Conservation (phyloP, 2,329 filamentous ascomycete genomes). For the Microsporum ferrugineum region DNA sequence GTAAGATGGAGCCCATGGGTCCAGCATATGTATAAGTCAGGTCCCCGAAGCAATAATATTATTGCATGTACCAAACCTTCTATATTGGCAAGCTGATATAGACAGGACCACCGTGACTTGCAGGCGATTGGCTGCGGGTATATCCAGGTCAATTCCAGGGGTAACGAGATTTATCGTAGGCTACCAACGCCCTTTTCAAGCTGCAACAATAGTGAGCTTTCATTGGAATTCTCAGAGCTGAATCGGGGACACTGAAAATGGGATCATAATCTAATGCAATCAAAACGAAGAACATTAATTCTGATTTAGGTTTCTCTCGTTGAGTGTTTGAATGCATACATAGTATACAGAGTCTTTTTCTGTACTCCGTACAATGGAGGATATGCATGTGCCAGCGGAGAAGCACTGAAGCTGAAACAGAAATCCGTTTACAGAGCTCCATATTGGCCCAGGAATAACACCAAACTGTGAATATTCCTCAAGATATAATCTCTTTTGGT, state of each 20-base stretch:
- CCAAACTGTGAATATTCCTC: not conserved
- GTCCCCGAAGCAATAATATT: not conserved
- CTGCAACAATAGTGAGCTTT: not conserved
- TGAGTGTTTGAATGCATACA: not conserved
- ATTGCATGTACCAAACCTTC: not conserved
- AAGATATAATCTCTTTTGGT: not conserved
- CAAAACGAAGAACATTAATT: not conserved
- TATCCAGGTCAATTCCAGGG: not conserved
- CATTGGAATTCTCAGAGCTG: not conserved
- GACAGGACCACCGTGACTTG: not conserved
- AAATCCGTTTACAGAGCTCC: not conserved
- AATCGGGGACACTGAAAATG: not conserved
- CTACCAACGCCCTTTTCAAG: not conserved
- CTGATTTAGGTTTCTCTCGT: not conserved
- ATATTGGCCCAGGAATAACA: not conserved
- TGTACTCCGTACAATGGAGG: not conserved
- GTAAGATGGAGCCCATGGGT: not conserved
- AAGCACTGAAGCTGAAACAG: not conserved
- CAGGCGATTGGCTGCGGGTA: not conserved
- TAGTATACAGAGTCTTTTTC: not conserved
- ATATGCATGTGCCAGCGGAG: not conserved
- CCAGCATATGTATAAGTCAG: not conserved
- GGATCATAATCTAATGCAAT: not conserved
- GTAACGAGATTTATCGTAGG: not conserved
- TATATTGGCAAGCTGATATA: not conserved